Evolutionary conservation across 129 eudicot species (phyloP).

Genomic region (Flaveria bidentis): DNA sequence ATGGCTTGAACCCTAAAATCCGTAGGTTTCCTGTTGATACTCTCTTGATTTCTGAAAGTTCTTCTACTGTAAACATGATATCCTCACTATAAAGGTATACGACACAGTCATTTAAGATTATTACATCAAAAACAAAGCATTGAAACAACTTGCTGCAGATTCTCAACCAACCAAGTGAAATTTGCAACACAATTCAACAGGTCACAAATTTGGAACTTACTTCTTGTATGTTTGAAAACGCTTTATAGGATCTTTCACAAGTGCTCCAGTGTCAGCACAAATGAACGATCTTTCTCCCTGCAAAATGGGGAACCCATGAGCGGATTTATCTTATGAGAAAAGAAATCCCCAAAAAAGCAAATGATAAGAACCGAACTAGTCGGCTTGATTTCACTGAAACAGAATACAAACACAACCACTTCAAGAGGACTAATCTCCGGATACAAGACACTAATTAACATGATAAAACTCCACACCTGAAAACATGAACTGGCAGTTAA

Average conservation of each 20-base stretch:
- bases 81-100: slow-evolving; percentile 53
- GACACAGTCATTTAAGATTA: slow-evolving; percentile 3
- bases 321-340: neutral
- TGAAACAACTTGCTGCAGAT: slow-evolving; percentile 3
- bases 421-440: too few species aligned
- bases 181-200: neutral
- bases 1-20: slow-evolving; percentile 92
- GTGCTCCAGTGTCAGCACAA: slow-evolving; percentile 92
- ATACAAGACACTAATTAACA: too few species aligned
- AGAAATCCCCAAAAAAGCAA: neutral
- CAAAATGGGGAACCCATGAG: slow-evolving; percentile 18
- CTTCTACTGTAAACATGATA: slow-evolving; percentile 65
- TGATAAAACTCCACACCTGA: too few species aligned
- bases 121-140: slow-evolving; percentile 13
- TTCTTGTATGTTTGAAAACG: slow-evolving; percentile 76
- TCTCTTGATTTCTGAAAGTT: slow-evolving; percentile 81
- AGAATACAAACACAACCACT: too few species aligned
- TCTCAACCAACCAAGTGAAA: neutral
- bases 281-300: slow-evolving; percentile 89
- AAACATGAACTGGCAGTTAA: too few species aligned
- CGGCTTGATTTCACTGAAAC: too few species aligned
- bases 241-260: slow-evolving; percentile 68
- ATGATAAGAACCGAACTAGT: too few species aligned
- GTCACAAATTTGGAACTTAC: slow-evolving; percentile 36
- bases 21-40: slow-evolving; percentile 77